Evolutionary conservation across 257 asterid genomes (phyloP), one percentile per base, ranked within the genome.

Genomic region (Salvia hispanica): DNA sequence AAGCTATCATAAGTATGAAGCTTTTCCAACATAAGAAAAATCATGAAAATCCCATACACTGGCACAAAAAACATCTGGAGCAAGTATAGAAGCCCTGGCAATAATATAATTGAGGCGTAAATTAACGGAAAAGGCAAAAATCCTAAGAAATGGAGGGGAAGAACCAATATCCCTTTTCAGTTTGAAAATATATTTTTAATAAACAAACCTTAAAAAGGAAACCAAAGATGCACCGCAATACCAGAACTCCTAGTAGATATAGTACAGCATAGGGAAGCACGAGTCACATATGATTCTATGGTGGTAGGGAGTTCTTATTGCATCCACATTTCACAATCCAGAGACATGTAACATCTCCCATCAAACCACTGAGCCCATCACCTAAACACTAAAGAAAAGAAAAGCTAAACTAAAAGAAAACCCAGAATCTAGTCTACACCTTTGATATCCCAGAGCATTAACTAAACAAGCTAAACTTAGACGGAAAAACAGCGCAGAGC

Each of bases 341-440:
- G 54, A 10, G 6, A 37, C 47, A 28, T 7, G 43, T 15, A 10
- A 15, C 55, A 39, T 42, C 6, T 8, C 34, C 57, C n/a, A 34
- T 45, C 56, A 18, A 47, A 14, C 39, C 37, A 33, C 44, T 28
- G 3, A 31, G 25, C 12, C 15, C 13, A 40, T 18, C 58, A 9
- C 62, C 62, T 15, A 42, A 69, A 9, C 58, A 33, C 33, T n/a
- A 21, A 9, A 55, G 9, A 28, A n/a, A 55, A 67, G 60, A 56
- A 40, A 31, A 33, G 7, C 2, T 6, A n/a, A 55, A 58, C 21
- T 36, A 15, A 69, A 21, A 37, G n/a, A 34, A 52, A 45, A 14
- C 18, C 67, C 40, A 28, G 40, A 36, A 57, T 11, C 6, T 57
- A 69, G 45, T 12, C 52, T 50, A 37, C n/a, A 28, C 56, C 40